Evolutionary conservation across 805 yeast species (phyloP), one percentile per base, ranked within the genome.

Genomic region (Spathaspora boniae): DNA sequence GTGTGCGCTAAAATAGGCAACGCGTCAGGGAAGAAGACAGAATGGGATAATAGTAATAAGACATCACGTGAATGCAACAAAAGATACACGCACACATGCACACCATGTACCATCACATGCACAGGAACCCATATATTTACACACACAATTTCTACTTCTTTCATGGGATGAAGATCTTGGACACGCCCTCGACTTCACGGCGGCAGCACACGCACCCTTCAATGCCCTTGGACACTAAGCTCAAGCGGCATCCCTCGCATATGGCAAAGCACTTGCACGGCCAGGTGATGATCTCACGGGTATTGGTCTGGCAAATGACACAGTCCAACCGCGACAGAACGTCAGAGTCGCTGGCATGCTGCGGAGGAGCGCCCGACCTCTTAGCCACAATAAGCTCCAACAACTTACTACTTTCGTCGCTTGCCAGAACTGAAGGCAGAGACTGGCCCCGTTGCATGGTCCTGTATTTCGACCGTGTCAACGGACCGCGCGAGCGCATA

Each of bases 231-330:
- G 80, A 62, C 6, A 86, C 86, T 34, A 89, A 66, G 12, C 83
- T 75, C 8, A 80, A 64, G 12, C 97, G 70, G 52, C 97, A 89
- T 17, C 75, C 72, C 44, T 88, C 96, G 57, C 97, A 89, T 4
- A 89, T 67, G 0, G 95, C 88, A 37, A 89, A 76, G 56, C 97
- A 89, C 47, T 78, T 76, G 54, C 97, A 89, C 0, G 97, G 97
- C 97, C 97, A 89, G 3, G 91, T 65, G 6, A 89, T 79, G 27
- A 89, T 75, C 38, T 82, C 84, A 45, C 96, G 69, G 4, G 78
- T 74, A 39, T 82, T 77, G 4, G 72, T 68, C 46, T 83, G 91
- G 54, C 97, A 89, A 2, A 89, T 81, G 5, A 86, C 95, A 59
- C 97, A 88, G 5, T 66, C 64, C 5, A 76, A 45, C 16, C 65